A percentile compares a stretch with the other conserved stretches of the same genome.
These are phyloP conservation scores for Teunomyces aglyptinius DNA, from an alignment of 805 yeast genomes.

Conservation along the genomic window DNA sequence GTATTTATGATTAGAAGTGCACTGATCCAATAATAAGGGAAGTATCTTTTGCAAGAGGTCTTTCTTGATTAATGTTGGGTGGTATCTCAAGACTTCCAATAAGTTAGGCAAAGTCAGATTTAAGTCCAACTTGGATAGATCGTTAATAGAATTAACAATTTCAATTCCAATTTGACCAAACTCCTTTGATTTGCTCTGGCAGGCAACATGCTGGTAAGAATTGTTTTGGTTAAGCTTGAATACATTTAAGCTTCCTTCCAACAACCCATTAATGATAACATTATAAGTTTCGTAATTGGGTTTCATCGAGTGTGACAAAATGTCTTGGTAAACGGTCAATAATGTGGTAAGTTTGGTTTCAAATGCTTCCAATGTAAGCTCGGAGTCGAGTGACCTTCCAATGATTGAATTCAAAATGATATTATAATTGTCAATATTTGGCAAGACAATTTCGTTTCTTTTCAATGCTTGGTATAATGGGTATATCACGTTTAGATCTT, in stretches of 20 bases:
- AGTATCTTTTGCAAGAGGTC: slow-evolving; percentile 17
- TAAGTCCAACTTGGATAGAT: slow-evolving; percentile 33
- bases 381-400: slow-evolving; percentile 43
- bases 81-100: slow-evolving; percentile 26
- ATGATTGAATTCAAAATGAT: slow-evolving; percentile 55
- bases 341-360: slow-evolving; percentile 63
- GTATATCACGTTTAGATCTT: slow-evolving; percentile 31
- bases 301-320: slow-evolving; percentile 46
- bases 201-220: slow-evolving; percentile 2
- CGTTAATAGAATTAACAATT: slow-evolving; percentile 45
- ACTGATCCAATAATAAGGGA: slow-evolving; percentile 3
- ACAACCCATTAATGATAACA: slow-evolving; percentile 46
- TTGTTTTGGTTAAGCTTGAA: slow-evolving; percentile 1
- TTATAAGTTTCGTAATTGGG: slow-evolving; percentile 59
- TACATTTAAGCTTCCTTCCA: slow-evolving; percentile 43
- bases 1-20: neutral
- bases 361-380: slow-evolving; percentile 31
- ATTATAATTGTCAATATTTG: slow-evolving; percentile 52
- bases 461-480: slow-evolving; percentile 42
- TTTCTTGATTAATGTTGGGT: slow-evolving; percentile 27
- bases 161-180: slow-evolving; percentile 45
- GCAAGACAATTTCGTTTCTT: slow-evolving; percentile 39
- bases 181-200: slow-evolving; percentile 39
- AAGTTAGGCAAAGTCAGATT: slow-evolving; percentile 33
- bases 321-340: slow-evolving; percentile 66